Evolutionary conservation across 2,329 filamentous ascomycete genomes (phyloP), one percentile per base, ranked within the genome.

Genomic region (Dactylellina drechsleri): DNA sequence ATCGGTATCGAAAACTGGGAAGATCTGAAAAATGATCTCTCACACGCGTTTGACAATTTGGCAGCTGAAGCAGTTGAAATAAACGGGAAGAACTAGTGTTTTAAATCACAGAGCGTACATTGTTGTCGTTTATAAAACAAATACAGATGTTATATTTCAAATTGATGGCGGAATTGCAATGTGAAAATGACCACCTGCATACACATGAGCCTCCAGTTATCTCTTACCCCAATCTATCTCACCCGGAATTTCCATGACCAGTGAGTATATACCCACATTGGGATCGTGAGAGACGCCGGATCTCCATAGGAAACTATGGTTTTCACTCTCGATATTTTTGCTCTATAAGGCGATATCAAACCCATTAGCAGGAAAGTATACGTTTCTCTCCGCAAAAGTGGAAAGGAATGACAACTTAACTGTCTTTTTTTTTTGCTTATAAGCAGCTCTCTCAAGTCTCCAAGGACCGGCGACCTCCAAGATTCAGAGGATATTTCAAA

Each of bases 1-100:
- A 83, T 97, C 40, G 95, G 95, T 0, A 86, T 97, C 36, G 95
- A 99, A 84, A 88, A 87, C 54, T 91, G 91, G 85, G 91, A 95
- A 82, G 95, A 98, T 83, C 81, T 99, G 80, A 88, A 86, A 81
- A 86, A 86, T 43, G 94, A 98, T 84, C 81, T 98, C 49, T 79
- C 89, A 66, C 85, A 86, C 76, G 92, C 86, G 0, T 89, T 94
- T 67, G 84, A 85, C 81, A 86, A 85, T 16, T 79, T 92, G 80
- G 80, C 80, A 28, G 79, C 79, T 50, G 82, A 82, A 76, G 79
- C 61, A 16, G 13, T 73, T 16, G 49, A 58, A 26, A 54, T 77
- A 20, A 67, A 71, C 53, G 56, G 59, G 12, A 65, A 65, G 43
- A 16, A 54, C 3, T 74, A 58, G 28, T 52, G 16, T 2, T 7